Evolutionary conservation across 2,329 filamentous ascomycete species (phyloP).

Genomic region (Podosphaera xanthii): DNA sequence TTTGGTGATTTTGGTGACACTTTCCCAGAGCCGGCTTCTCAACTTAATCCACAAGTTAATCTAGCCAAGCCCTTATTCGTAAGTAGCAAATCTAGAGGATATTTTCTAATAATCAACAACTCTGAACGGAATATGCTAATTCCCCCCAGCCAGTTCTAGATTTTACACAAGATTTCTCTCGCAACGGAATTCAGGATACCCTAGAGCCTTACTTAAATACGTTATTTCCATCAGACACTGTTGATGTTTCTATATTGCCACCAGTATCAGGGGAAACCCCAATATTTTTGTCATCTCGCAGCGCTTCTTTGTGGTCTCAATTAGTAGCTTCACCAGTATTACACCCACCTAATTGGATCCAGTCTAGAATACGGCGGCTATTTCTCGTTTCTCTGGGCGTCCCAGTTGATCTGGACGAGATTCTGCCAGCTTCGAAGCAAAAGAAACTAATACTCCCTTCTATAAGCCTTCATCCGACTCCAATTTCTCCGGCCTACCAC

Average conservation of each 20-base stretch:
- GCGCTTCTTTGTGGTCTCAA: slow-evolving; percentile 85
- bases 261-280: slow-evolving; percentile 24
- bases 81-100: slow-evolving; percentile 18
- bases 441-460: slow-evolving; percentile 92
- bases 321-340: slow-evolving; percentile 84
- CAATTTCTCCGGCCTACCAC: slow-evolving; percentile 29
- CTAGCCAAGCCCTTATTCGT: slow-evolving; percentile 20
- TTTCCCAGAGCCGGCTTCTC: slow-evolving; percentile 34
- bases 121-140: slow-evolving; percentile 10
- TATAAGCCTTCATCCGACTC: slow-evolving; percentile 28
- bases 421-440: slow-evolving; percentile 87
- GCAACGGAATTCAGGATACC: slow-evolving; percentile 35
- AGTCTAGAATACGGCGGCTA: slow-evolving; percentile 77
- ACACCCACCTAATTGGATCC: slow-evolving; percentile 93
- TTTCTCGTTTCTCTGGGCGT: slow-evolving; percentile 93
- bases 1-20: slow-evolving; percentile 35
- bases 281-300: slow-evolving; percentile 66
- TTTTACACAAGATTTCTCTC: slow-evolving; percentile 34
- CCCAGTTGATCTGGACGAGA: slow-evolving; percentile 90
- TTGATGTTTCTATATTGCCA: slow-evolving; percentile 27
- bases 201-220: slow-evolving; percentile 43
- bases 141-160: slow-evolving; percentile 37
- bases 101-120: slow-evolving; percentile 5
- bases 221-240: slow-evolving; percentile 37
- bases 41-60: slow-evolving; percentile 15